Percentiles rank a stretch among this genome's conserved stretches.
Evolutionary conservation across 2,329 filamentous ascomycete species (phyloP).

Genomic region (Aspergillus niger): DNA sequence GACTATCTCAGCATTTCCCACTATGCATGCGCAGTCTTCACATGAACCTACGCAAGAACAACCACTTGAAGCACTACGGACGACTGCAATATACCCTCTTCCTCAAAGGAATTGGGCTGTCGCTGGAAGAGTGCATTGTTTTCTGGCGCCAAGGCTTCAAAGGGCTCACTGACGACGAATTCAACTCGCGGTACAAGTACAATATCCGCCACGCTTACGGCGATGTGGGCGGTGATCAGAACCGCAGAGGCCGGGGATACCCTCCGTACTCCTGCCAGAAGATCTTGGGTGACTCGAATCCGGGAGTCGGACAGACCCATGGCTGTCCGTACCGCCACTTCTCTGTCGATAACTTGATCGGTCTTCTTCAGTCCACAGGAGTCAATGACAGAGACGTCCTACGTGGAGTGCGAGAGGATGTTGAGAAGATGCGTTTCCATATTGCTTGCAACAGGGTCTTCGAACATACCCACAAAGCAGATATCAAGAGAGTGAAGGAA

Average conservation of each 20-base stretch:
- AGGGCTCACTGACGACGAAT: slow-evolving; percentile 86
- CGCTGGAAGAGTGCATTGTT: slow-evolving; percentile 82
- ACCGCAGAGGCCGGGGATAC: slow-evolving; percentile 83
- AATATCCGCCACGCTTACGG: slow-evolving; percentile 95
- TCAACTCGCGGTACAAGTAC: slow-evolving; percentile 97
- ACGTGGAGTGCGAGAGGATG: slow-evolving; percentile 82
- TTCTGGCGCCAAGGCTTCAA: slow-evolving; percentile 91
- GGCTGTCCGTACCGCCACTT: slow-evolving; percentile 98
- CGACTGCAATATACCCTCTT: slow-evolving; percentile 95
- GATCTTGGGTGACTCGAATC: slow-evolving; percentile 84
- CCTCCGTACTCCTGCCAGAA: slow-evolving; percentile 93
- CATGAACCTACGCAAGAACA: slow-evolving; percentile 78
- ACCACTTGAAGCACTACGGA: slow-evolving; percentile 89
- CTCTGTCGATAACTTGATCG: slow-evolving; percentile 78
- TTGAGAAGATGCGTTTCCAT: slow-evolving; percentile 84
- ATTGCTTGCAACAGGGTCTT: slow-evolving; percentile 97
- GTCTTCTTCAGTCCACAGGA: slow-evolving; percentile 74
- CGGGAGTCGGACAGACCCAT: slow-evolving; percentile 83
- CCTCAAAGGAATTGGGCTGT: slow-evolving; percentile 91
- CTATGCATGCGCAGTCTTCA: slow-evolving; percentile 95
- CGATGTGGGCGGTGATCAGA: slow-evolving; percentile 89
- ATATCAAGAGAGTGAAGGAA: slow-evolving; percentile 76
- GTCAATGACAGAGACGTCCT: slow-evolving; percentile 76
- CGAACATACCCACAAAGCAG: slow-evolving; percentile 77
- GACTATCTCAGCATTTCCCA: slow-evolving; percentile 78